Evolutionary conservation across 2,329 filamentous ascomycete species (phyloP).

Genomic region (Colletotrichum ledebouriae): DNA sequence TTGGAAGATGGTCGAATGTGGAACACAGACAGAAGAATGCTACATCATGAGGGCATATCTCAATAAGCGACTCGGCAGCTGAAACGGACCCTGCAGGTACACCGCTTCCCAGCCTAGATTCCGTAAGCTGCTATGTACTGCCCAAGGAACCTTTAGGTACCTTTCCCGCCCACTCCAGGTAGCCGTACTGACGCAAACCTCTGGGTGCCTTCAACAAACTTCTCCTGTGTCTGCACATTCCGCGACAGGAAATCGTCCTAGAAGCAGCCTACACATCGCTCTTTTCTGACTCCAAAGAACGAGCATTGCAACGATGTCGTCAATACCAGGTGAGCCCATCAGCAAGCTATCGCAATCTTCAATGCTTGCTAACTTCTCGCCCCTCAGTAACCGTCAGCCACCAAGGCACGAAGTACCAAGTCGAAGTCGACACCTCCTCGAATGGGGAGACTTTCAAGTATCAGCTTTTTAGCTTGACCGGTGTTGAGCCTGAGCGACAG

Average conservation of each 20-base stretch:
- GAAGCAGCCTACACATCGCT: constrained; percentile 10
- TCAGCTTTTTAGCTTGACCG: constrained; percentile 94
- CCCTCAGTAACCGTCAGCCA: constrained; percentile 89
- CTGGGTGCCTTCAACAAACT: constrained; percentile 43
- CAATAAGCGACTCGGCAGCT: constrained; percentile 39
- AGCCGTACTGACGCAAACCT: constrained; percentile 39
- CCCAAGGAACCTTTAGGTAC: not conserved
- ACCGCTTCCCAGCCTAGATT: constrained; percentile 41
- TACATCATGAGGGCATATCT: constrained; percentile 20
- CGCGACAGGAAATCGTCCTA: constrained; percentile 16
- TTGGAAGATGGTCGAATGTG: constrained; percentile 30
- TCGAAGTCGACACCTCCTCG: constrained; percentile 87
- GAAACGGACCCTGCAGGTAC: constrained; percentile 42
- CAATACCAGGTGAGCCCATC: constrained; percentile 64
- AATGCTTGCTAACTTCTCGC: constrained; percentile 44
- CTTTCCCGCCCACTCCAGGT: constrained; percentile 18
- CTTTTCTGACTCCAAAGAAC: constrained; percentile 33
- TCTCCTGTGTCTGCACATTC: constrained; percentile 28
- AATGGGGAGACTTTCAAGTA: constrained; percentile 95
- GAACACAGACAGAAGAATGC: constrained; percentile 6
- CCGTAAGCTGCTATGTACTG: constrained; percentile 34
- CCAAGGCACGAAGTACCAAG: constrained; percentile 92
- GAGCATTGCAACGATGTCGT: constrained; percentile 58
- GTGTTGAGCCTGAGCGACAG: constrained; percentile 95
- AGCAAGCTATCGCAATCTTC: constrained; percentile 10